Evolutionary conservation across 2,329 filamentous ascomycete genomes (phyloP).

Genomic region (Fusarium oxysporum): DNA sequence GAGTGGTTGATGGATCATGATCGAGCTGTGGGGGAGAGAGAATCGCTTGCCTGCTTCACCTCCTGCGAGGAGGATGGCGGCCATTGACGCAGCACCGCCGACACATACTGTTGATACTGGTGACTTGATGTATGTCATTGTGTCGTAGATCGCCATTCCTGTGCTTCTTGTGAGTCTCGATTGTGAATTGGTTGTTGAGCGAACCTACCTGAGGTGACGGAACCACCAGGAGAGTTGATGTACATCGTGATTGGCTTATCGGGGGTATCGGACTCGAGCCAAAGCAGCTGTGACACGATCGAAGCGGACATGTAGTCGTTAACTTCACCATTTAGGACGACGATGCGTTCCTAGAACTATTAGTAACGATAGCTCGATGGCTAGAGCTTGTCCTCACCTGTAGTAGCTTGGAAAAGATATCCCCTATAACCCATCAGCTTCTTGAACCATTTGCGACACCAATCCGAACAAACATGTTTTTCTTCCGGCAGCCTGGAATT

Average conservation of each 20-base stretch:
- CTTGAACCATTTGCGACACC: neutral
- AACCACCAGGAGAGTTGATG: conserved; percentile 96
- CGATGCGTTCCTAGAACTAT: conserved; percentile 80
- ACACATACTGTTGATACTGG: conserved; percentile 96
- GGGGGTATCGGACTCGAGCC: conserved; percentile 96
- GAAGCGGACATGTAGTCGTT: conserved; percentile 92
- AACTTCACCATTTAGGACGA: conserved; percentile 92
- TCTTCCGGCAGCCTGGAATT: conserved; percentile 76
- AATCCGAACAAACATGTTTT: conserved; percentile 72
- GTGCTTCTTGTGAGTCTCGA: conserved; percentile 7
- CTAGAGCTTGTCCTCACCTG: conserved; percentile 63
- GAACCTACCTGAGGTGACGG: conserved; percentile 74
- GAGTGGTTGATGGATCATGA: conserved; percentile 97
- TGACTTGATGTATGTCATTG: conserved; percentile 95
- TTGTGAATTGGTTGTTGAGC: neutral
- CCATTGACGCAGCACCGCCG: conserved; percentile 96
- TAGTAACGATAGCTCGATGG: conserved; percentile 9
- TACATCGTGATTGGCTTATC: conserved; percentile 97
- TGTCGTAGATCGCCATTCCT: conserved; percentile 94
- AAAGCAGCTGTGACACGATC: conserved; percentile 94
- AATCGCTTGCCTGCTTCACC: conserved; percentile 87
- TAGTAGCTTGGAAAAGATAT: conserved; percentile 84
- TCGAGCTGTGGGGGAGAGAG: conserved; percentile 89
- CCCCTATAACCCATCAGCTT: conserved; percentile 64
- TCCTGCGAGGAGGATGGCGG: conserved; percentile 86